Percentiles rank a stretch among this genome's conserved stretches.
Conservation (phyloP, 768 basidiomycete species). For the Psilocybe tampanensis region DNA sequence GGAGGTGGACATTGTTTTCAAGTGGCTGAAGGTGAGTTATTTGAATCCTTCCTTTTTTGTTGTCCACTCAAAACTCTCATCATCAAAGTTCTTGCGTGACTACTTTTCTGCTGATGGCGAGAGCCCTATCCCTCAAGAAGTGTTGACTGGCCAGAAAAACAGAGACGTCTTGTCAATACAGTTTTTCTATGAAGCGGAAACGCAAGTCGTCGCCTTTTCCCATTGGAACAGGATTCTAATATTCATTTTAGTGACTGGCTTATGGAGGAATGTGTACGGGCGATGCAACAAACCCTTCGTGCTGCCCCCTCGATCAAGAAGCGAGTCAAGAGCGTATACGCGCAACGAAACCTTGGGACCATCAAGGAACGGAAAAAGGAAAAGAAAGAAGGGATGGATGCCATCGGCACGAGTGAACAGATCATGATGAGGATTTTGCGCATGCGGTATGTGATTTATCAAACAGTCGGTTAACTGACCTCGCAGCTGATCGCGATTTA, state of each 20-base stretch:
- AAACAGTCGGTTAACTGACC: slow-evolving; percentile 1
- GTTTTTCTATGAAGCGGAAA: slow-evolving; percentile 95
- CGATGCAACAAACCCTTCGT: slow-evolving; percentile 88
- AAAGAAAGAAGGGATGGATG: slow-evolving; percentile 81
- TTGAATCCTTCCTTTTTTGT: background rate
- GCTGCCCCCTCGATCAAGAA: slow-evolving; percentile 78
- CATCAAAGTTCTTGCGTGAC: slow-evolving; percentile 79
- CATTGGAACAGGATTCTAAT: background rate
- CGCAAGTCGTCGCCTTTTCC: slow-evolving; percentile 47
- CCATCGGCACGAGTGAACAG: slow-evolving; percentile 80
- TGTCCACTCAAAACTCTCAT: slow-evolving; percentile 3
- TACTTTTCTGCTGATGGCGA: slow-evolving; percentile 96
- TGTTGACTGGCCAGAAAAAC: slow-evolving; percentile 93
- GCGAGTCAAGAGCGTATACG: slow-evolving; percentile 90
- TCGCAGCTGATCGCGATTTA: background rate
- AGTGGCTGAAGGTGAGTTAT: slow-evolving; percentile 83
- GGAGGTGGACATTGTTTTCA: slow-evolving; percentile 98
- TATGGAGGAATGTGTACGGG: slow-evolving; percentile 94
- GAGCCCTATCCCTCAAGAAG: slow-evolving; percentile 83
- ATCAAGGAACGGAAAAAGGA: slow-evolving; percentile 94
- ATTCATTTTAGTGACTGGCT: slow-evolving; percentile 60
- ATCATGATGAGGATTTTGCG: slow-evolving; percentile 93
- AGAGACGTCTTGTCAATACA: slow-evolving; percentile 88
- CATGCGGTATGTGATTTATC: slow-evolving; percentile 70
- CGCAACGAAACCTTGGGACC: slow-evolving; percentile 93